Evolutionary conservation across 1,284 basidiomycete genomes (phyloP).

Genomic region (Sporisorium reilianum): DNA sequence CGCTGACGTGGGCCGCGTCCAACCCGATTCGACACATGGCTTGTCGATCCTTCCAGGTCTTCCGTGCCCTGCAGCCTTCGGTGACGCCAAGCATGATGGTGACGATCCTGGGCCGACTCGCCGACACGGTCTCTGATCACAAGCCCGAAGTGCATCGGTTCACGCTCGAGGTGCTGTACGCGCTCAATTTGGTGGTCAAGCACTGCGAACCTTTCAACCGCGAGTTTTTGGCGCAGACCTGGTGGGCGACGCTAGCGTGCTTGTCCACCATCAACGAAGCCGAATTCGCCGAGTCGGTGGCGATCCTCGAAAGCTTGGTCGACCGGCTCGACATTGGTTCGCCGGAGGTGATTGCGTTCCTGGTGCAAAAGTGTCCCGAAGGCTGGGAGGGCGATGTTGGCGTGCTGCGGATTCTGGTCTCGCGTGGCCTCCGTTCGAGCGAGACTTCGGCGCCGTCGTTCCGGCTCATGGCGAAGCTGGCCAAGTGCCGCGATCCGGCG

Average conservation of each 20-base stretch:
- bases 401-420: constrained; percentile 80
- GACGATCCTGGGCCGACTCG: constrained; percentile 83
- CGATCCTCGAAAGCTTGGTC: constrained; percentile 79
- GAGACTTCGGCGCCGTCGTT: constrained; percentile 79
- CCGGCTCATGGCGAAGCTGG: constrained; percentile 77
- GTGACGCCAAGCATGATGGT: constrained; percentile 82
- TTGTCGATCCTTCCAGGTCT: constrained; percentile 90
- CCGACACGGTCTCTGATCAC: constrained; percentile 83
- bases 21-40: constrained; percentile 88
- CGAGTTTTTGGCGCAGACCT: constrained; percentile 80
- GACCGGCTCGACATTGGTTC: constrained; percentile 81
- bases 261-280: constrained; percentile 84
- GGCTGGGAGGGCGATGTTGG: constrained; percentile 79
- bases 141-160: constrained; percentile 81
- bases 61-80: constrained; percentile 82
- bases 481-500: constrained; percentile 76
- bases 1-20: constrained; percentile 85
- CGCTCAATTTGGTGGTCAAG: constrained; percentile 78
- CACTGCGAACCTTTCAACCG: constrained; percentile 75
- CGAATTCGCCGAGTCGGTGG: constrained; percentile 81
- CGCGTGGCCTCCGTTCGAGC: constrained; percentile 85
- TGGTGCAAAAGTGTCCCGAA: constrained; percentile 78
- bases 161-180: constrained; percentile 84
- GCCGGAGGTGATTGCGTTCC: constrained; percentile 75
- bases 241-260: constrained; percentile 87